Base-by-base conservation (phyloP, 192 early-diverging fungal species). In the Oehlia diaphana region DNA sequence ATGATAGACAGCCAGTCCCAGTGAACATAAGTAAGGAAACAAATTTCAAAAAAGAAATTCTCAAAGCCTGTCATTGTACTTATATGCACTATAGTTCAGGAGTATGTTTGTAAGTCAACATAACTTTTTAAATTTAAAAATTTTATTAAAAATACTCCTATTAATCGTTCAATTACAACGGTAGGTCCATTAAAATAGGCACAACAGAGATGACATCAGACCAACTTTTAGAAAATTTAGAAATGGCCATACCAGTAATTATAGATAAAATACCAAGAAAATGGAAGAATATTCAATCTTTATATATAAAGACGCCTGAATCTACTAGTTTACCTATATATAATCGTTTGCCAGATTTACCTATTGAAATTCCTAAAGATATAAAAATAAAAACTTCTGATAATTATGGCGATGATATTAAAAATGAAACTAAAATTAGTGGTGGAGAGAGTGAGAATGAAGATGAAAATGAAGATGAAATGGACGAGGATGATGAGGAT, bases 311-410 rank as follows among this genome's bases (percentile, higher is more conserved):
- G 86, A 93, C 94, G 9, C 88, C 85, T 64, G 87, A 90, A 14
- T 96, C 96, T 12, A 84, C 90, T 19, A 88, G 92, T 42, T 87
- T 99, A 78, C 98, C 98, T 4, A 85, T 99, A 62, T 97, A 88
- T 85, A 92, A 92, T 81, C 16, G 16, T n/a, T 58, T 58, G 7
- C 53, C 53, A 0, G 19, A 21, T 58, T 58, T 58, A 58, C 53
- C 53, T 21, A 58, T 58, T 6, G 53, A 58, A 58, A 58, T 58
- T 58, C 19, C 19, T 4, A 53, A 19, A 53, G 16, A 19, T 16
- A 21, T 58, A 58, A 21, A 58, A 58, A 58, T 21, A 21, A 10
- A 47, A 47, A 21, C 53, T n/a, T 6, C 16, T 12, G 9, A 44
- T 9, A 44, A 9, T 44, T 44, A 44, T 44, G 44, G 12, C 2